Percentiles rank a stretch among this genome's conserved stretches.
Evolutionary conservation across 345 rosid species (phyloP).

Genomic region (Conringia planisiliqua): DNA sequence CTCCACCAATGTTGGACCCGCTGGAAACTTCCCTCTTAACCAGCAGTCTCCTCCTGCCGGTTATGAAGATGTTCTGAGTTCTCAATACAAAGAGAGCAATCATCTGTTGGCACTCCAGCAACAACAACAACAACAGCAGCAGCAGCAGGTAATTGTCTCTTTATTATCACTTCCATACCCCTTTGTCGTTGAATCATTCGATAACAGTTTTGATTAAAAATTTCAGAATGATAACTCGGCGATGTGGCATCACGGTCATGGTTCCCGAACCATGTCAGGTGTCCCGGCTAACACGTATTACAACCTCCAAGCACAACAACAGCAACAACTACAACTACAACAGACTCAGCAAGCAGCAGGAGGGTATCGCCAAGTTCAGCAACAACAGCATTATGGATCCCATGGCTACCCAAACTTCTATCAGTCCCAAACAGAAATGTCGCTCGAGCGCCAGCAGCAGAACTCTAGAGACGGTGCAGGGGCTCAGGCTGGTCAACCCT

Average conservation of each 20-base stretch:
- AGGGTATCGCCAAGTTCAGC: constrained; percentile 82
- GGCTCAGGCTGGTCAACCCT: constrained; percentile 65
- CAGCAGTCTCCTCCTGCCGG: constrained; percentile 61
- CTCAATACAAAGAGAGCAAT: constrained; percentile 81
- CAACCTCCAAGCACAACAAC: constrained; percentile 83
- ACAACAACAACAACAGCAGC: constrained; percentile 48
- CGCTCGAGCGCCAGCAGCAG: constrained; percentile 89
- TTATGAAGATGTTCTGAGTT: constrained; percentile 69
- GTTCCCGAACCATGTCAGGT: constrained; percentile 67
- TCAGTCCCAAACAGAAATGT: constrained; percentile 72
- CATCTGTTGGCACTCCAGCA: constrained; percentile 80
- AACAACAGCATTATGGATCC: constrained; percentile 75
- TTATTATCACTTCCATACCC: not conserved
- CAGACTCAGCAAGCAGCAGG: constrained; percentile 40
- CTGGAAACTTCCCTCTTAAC: constrained; percentile 70
- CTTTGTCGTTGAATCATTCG: not conserved
- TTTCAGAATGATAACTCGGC: constrained; percentile 76
- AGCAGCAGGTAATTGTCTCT: constrained; percentile 35
- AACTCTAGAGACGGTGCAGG: constrained; percentile 70
- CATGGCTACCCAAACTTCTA: constrained; percentile 83
- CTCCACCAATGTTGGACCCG: constrained; percentile 56
- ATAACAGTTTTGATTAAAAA: not conserved
- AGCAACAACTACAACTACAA: constrained; percentile 15
- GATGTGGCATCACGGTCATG: constrained; percentile 86
- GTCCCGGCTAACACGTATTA: constrained; percentile 74